Percentiles rank a stretch among this genome's conserved stretches.
phyloP scores from a whole-genome alignment of 306 rosid genomes.

The Benincasa hispida region DNA sequence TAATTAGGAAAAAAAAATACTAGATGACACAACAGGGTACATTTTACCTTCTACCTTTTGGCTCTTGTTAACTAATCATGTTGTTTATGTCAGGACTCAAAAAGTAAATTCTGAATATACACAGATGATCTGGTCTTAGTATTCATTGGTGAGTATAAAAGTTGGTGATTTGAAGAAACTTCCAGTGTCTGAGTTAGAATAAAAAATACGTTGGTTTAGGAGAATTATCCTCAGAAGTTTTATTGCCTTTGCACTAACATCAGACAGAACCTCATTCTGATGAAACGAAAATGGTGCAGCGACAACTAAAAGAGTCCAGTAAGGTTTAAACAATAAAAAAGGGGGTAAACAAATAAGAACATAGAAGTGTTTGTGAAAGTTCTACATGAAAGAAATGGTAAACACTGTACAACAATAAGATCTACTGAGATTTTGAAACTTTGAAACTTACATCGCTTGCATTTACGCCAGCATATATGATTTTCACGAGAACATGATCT shows the following conservation, averaged over 20 bases:
- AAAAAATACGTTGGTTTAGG: neutral
- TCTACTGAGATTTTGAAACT: slow-evolving; percentile 15
- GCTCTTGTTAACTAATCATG: neutral
- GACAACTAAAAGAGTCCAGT: neutral
- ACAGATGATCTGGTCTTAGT: neutral
- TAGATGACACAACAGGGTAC: neutral
- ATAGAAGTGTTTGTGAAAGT: neutral
- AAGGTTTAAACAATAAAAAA: neutral
- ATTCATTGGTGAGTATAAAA: neutral
- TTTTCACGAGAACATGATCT: slow-evolving; percentile 63
- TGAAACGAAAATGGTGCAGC: neutral
- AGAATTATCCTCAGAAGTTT: neutral
- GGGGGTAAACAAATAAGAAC: neutral
- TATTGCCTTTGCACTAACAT: neutral
- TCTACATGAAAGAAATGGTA: neutral
- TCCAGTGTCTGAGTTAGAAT: neutral
- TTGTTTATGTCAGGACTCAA: neutral
- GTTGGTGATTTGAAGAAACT: neutral
- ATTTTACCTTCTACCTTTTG: neutral
- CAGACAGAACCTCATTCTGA: slow-evolving; percentile 8
- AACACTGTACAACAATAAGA: neutral
- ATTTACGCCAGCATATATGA: slow-evolving; percentile 89
- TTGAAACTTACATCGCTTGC: slow-evolving; percentile 90
- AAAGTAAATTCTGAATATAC: neutral
- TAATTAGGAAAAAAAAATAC: neutral